Base-by-base conservation (phyloP, 75 land plant genomes). In the Pseudotsuga menziesii region DNA sequence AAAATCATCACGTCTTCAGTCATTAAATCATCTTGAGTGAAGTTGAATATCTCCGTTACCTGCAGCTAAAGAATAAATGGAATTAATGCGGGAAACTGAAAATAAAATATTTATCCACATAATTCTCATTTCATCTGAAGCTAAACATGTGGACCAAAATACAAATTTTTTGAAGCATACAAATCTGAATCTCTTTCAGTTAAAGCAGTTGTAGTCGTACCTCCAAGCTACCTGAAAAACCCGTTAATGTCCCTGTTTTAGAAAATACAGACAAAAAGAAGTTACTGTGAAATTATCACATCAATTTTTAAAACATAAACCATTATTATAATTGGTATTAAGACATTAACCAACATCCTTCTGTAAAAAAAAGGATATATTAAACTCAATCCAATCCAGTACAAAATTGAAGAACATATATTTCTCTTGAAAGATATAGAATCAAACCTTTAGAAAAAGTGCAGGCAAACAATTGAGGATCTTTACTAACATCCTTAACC, bases 21-120 rank as follows among this genome's bases (percentile, higher is more conserved):
- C 70, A 88, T 85, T 60, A 93, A 74, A 84, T 93, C 96, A 82
- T 93, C 94, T 76, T 93, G 96, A 0, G 85, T 81, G 75, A 91
- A 93, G 75, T 87, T 89, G 83, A 74, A 88, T 66, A 91, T 87
- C 83, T 93, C 94, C 26, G 72, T 82, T 16, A 87, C 83, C 96
- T 93, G 88, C 32, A 71, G 76, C 14, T 27, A 62, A 57, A 80
- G 23, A 64, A 36, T 26, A 76, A 48, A 48, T 48, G 25, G 5
- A 27, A 25, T 75, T 17, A 2, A 76, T 16, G 29, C 41, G 36
- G 44, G 29, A 62, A 77, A 62, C 26, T 44, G 36, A 26, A 27
- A 72, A 55, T 29, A 56, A 9, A 72, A 12, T 48, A 9, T 48
- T 11, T 48, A 22, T 13, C 13, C 63, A 75, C 71, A 52, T 56